These are phyloP conservation scores for Aurantiochytrium sp. DNA, from an alignment of 108 stramenopile species.

Conservation along the genomic window DNA sequence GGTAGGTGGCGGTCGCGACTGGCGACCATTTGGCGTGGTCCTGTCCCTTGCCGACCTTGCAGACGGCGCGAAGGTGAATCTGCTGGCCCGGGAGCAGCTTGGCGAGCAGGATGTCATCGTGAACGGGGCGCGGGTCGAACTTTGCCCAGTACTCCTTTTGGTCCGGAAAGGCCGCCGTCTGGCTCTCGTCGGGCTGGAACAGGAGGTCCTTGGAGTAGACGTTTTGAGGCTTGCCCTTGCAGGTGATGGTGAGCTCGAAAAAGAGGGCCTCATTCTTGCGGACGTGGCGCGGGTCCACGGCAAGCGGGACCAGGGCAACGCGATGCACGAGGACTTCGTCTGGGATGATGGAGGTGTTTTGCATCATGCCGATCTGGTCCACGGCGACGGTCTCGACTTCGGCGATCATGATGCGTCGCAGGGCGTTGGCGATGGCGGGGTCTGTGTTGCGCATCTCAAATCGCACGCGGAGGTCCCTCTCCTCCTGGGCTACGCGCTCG, in stretches of 20 bases:
- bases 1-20: constrained; percentile 90
- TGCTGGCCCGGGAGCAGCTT: constrained; percentile 89
- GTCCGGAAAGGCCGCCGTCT: constrained; percentile 58
- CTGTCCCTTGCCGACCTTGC: constrained; percentile 76
- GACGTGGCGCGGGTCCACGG: constrained; percentile 50
- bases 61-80: constrained; percentile 83
- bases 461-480: constrained; percentile 35
- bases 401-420: constrained; percentile 56
- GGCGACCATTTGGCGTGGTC: constrained; percentile 97
- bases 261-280: constrained; percentile 26
- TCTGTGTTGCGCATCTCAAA: constrained; percentile 61
- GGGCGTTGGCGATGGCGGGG: constrained; percentile 59
- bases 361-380: constrained; percentile 53
- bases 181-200: not conserved
- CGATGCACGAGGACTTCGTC: constrained; percentile 61
- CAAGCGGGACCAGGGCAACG: constrained; percentile 51
- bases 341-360: constrained; percentile 58
- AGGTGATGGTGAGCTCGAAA: not conserved
- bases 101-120: constrained; percentile 87
- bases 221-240: not conserved
- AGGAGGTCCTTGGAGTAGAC: not conserved
- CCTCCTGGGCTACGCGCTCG: not conserved
- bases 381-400: constrained; percentile 63
- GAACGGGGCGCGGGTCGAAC: constrained; percentile 63
- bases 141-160: constrained; percentile 61